Base-by-base conservation (phyloP, 2,329 filamentous ascomycete species). In the Intubia oerlemansii region DNA sequence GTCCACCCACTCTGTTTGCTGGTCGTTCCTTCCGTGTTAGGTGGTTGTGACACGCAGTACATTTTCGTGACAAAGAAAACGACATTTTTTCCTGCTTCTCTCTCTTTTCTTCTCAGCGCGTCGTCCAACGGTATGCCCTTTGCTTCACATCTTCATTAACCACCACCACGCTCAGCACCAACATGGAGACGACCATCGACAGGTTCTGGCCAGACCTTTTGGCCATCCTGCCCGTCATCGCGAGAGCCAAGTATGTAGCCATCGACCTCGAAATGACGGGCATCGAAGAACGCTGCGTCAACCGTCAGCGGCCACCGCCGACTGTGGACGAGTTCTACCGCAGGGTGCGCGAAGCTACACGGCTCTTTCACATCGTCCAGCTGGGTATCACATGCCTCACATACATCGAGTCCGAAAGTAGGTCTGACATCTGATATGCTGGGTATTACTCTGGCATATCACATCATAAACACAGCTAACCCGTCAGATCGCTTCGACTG, bases 181-280 rank as follows among this genome's bases (percentile, higher is more conserved):
- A 19, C 17, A 19, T 10, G 10, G 10, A 10, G 19, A 10, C 11
- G 19, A 8, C 14, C 5, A 7, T 21, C n/a, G 19, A 15, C 4
- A 46, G 41, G 22, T 51, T 47, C 32, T 48, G 42, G 40, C 11
- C 18, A 4, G 15, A 34, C 6, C 36, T 55, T 7, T 44, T 47
- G 0, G 11, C 5, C 2, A 38, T 54, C 5, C 30, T 54, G 2
- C 18, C 41, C 0, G 35, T 39, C 2, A 45, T 51, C 6, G 33
- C 42, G 6, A 32, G 37, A 8, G 43, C 48, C 1, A 35, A 42
- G 1, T 51, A 44, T 31, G 40, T 51, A 1, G 37, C 46, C 6
- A 37, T 55, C 5, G 50, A 53, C 27, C 27, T 53, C 21, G 50
- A 53, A 38, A 53, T 53, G 48, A 45, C 42, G 2, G 51, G 51